phyloP scores from a whole-genome alignment of 176 grass and related monocot genomes.

The Microstegium vimineum region DNA sequence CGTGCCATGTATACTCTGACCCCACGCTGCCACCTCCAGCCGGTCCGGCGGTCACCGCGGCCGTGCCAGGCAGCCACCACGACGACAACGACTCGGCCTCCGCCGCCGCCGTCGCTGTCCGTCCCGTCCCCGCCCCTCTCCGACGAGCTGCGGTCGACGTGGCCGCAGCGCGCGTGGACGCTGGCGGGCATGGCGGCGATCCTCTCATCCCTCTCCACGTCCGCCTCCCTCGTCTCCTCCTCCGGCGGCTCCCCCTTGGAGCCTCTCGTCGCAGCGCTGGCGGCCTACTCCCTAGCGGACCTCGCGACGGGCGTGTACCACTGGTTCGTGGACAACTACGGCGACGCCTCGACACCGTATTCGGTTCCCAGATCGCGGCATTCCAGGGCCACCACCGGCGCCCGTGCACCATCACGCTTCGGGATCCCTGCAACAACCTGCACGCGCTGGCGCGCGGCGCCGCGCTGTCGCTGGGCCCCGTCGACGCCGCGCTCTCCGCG shows the following conservation, averaged over 20 bases:
- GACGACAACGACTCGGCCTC: neutral
- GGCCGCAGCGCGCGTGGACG: conserved; percentile 81
- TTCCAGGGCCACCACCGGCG: conserved; percentile 87
- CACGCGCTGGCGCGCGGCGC: conserved; percentile 59
- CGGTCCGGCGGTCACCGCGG: neutral
- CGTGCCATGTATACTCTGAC: conserved; percentile 50
- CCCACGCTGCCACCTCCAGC: conserved; percentile 33
- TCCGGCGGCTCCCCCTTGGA: conserved; percentile 28
- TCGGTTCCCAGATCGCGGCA: conserved; percentile 70
- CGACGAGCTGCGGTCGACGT: conserved; percentile 68
- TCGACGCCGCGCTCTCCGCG: conserved; percentile 5
- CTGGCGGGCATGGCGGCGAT: conserved; percentile 53
- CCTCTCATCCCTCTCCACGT: conserved; percentile 59
- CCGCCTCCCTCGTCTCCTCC: conserved; percentile 33
- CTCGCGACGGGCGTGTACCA: conserved; percentile 78
- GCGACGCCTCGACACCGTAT: conserved; percentile 49
- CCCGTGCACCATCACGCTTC: conserved; percentile 63
- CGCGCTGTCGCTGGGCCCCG: conserved; percentile 23
- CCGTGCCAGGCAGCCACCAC: conserved; percentile 44
- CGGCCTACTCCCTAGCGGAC: conserved; percentile 74
- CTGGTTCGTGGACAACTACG: conserved; percentile 96
- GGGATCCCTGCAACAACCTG: conserved; percentile 74
- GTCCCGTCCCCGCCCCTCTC: too few relatives aligned
- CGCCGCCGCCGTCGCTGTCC: neutral
- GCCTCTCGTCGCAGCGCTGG: conserved; percentile 21